These are phyloP conservation scores for Hypsizygus ulmarius DNA, from an alignment of 1,284 basidiomycete genomes.

Conservation along the genomic window DNA sequence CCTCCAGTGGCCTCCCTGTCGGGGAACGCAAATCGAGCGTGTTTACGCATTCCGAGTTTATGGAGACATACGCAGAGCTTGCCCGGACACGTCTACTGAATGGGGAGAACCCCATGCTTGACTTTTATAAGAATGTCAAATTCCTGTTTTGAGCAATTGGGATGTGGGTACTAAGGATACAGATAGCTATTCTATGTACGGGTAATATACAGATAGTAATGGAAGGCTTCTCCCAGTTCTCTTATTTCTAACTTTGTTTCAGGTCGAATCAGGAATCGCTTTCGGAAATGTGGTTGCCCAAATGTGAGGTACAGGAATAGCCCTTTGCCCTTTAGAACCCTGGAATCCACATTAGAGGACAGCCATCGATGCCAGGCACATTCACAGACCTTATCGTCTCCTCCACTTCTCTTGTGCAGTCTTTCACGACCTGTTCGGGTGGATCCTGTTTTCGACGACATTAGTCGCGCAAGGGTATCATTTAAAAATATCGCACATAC, in stretches of 20 bases:
- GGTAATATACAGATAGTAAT: conserved; percentile 79
- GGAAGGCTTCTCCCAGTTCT: conserved; percentile 75
- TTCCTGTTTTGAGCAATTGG: conserved; percentile 62
- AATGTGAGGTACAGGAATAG: conserved; percentile 85
- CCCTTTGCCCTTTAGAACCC: conserved; percentile 62
- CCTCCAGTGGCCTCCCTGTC: conserved; percentile 74
- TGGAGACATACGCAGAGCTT: conserved; percentile 78
- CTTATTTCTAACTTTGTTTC: conserved; percentile 62
- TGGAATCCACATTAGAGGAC: conserved; percentile 26
- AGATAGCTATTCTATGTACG: conserved; percentile 27
- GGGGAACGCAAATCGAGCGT: conserved; percentile 79
- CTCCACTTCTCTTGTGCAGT: conserved; percentile 79
- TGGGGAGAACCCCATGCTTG: conserved; percentile 85
- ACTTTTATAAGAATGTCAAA: conserved; percentile 89
- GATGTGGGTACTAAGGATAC: not conserved
- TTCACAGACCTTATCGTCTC: conserved; percentile 68
- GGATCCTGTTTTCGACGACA: conserved; percentile 75
- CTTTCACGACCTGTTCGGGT: conserved; percentile 68
- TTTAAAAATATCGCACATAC: conserved; percentile 41
- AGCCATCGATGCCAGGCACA: not conserved
- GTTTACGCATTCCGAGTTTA: conserved; percentile 82
- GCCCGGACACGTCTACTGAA: conserved; percentile 64
- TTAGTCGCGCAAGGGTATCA: not conserved
- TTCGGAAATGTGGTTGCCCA: conserved; percentile 89
- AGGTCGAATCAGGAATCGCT: conserved; percentile 57